Percentiles rank a stretch among this genome's conserved stretches.
phyloP scores from a whole-genome alignment of 768 basidiomycete species.

The Mycena vitilis region DNA sequence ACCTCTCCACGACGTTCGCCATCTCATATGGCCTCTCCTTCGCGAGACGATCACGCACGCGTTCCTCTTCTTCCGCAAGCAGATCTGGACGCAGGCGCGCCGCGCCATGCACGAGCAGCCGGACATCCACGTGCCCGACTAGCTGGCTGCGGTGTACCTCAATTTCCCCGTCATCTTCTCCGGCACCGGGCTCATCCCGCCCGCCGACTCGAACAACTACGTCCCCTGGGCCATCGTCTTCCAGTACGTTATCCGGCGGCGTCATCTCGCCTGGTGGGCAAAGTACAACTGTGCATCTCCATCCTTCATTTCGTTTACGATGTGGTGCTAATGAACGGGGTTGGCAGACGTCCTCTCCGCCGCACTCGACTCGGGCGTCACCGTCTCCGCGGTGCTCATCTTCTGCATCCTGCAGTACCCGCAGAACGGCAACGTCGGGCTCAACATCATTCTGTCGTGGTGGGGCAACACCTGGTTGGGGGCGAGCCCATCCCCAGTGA shows the following conservation, averaged over 20 bases:
- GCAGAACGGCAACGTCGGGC: slow-evolving; percentile 55
- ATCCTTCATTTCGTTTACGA: not conserved
- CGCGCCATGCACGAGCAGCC: slow-evolving; percentile 83
- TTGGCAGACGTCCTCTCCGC: slow-evolving; percentile 56
- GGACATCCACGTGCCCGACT: slow-evolving; percentile 85
- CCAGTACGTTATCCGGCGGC: slow-evolving; percentile 69
- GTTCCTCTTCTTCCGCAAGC: slow-evolving; percentile 79
- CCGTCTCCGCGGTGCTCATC: slow-evolving; percentile 56
- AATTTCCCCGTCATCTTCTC: slow-evolving; percentile 74
- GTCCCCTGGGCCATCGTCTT: slow-evolving; percentile 76
- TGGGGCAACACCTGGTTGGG: slow-evolving; percentile 69
- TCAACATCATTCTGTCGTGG: slow-evolving; percentile 55
- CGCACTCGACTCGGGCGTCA: slow-evolving; percentile 65
- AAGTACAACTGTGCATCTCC: slow-evolving; percentile 65
- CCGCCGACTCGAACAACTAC: slow-evolving; percentile 75
- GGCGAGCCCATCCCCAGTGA: too few relatives aligned
- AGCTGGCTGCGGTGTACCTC: slow-evolving; percentile 69
- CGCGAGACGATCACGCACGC: slow-evolving; percentile 79
- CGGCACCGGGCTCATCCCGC: slow-evolving; percentile 71
- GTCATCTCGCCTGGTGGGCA: slow-evolving; percentile 74
- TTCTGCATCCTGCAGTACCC: slow-evolving; percentile 65
- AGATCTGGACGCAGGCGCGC: slow-evolving; percentile 78
- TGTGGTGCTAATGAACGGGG: not conserved
- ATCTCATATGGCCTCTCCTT: slow-evolving; percentile 82
- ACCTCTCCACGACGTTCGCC: slow-evolving; percentile 78